Percentiles rank a stretch among this genome's conserved stretches.
phyloP scores from a whole-genome alignment of 2,329 filamentous ascomycete species.

The Trichophyton benhamiae region DNA sequence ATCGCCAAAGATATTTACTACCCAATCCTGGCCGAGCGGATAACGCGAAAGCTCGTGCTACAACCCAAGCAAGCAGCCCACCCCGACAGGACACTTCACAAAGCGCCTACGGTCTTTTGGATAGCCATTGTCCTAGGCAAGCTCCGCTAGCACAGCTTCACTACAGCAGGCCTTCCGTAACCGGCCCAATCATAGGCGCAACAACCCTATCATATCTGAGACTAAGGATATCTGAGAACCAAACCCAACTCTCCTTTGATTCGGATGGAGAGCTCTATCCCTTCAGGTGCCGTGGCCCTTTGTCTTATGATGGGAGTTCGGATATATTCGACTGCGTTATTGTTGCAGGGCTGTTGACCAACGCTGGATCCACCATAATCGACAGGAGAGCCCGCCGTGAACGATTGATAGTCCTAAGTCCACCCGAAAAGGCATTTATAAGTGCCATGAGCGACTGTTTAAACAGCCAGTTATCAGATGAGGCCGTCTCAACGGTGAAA shows the following conservation, averaged over 20 bases:
- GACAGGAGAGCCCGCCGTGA: conserved; percentile 16
- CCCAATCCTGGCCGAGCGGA: too few species aligned
- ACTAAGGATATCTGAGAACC: conserved; percentile 9
- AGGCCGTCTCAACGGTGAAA: neutral
- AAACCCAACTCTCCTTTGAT: conserved; percentile 14
- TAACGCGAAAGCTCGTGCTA: too few species aligned
- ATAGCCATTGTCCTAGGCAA: neutral
- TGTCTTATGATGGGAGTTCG: conserved; percentile 16
- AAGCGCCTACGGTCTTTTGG: neutral
- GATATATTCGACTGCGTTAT: conserved; percentile 23
- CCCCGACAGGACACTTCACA: neutral
- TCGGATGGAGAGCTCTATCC: conserved; percentile 15
- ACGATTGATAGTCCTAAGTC: neutral
- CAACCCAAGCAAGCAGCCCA: neutral
- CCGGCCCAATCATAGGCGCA: neutral
- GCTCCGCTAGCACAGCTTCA: neutral
- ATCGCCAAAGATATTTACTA: neutral
- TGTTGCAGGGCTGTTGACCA: conserved; percentile 25
- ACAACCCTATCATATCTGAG: conserved; percentile 12
- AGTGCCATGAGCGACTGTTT: conserved; percentile 2
- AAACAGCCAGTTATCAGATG: conserved; percentile 6
- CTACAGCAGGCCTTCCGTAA: neutral
- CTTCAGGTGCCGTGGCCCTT: conserved; percentile 24
- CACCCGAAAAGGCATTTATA: conserved; percentile 5
- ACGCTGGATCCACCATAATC: conserved; percentile 25